These are phyloP conservation scores for Albizia julibrissin DNA, from an alignment of 306 rosid species.

Conservation along the genomic window DNA sequence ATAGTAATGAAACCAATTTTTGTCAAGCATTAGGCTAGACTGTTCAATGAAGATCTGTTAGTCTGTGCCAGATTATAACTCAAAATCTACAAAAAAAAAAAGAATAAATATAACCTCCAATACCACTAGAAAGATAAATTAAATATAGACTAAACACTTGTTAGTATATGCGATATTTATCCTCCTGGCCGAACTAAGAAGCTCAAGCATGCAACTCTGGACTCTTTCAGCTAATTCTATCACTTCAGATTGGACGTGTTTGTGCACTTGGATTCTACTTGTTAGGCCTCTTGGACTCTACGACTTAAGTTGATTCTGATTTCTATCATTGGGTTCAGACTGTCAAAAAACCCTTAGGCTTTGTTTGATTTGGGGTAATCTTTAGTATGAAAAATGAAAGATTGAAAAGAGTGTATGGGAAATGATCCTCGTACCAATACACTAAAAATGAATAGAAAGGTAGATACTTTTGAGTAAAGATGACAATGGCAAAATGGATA, in stretches of 20 bases:
- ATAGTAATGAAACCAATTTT: neutral
- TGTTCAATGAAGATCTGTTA: neutral
- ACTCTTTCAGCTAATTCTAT: neutral
- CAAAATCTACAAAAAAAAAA: neutral
- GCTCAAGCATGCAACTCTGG: neutral
- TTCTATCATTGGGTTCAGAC: neutral
- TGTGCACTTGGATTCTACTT: neutral
- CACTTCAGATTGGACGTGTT: neutral
- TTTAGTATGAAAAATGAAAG: neutral
- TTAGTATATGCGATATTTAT: neutral
- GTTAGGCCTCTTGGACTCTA: neutral
- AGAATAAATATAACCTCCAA: neutral
- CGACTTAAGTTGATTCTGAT: neutral
- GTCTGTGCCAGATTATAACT: neutral
- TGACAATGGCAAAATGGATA: neutral
- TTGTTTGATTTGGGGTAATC: no score
- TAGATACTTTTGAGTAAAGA: neutral
- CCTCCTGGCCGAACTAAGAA: neutral
- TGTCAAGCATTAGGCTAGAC: conserved; percentile 8
- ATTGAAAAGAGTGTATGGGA: neutral
- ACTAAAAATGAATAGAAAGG: neutral
- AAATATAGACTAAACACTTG: neutral
- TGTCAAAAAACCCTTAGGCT: neutral
- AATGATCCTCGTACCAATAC: neutral
- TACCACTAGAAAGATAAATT: neutral